Conservation (phyloP, 2,329 filamentous ascomycete species). For the Diaporthe citrichinensis region DNA sequence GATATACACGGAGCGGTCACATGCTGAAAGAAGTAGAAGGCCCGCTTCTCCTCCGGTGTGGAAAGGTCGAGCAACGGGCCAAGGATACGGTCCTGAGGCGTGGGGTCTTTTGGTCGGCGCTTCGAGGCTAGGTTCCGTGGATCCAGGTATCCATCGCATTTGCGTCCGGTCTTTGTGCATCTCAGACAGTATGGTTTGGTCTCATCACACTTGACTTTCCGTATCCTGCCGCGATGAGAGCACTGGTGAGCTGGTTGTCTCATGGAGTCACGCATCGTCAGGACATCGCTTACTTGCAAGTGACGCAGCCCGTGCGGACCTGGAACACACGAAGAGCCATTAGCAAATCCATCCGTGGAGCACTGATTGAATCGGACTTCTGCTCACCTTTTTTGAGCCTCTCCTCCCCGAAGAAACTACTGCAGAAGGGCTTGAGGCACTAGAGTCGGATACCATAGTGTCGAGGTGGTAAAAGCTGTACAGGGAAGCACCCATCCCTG, state of each 20-base stretch:
- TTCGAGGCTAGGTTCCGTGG: conserved; percentile 41
- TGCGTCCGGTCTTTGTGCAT: conserved; percentile 49
- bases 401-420: conserved; percentile 39
- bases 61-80: conserved; percentile 42
- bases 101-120: conserved; percentile 39
- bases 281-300: conserved; percentile 40
- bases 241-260: conserved; percentile 20
- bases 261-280: not conserved
- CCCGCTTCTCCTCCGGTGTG: conserved; percentile 42
- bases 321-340: not conserved
- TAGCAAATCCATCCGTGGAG: not conserved
- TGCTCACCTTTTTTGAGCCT: conserved; percentile 42
- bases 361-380: not conserved
- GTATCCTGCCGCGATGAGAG: conserved; percentile 44
- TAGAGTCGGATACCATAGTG: conserved; percentile 37
- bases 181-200: conserved; percentile 49
- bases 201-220: conserved; percentile 52
- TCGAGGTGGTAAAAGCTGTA: conserved; percentile 40
- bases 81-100: conserved; percentile 42
- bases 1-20: conserved; percentile 41
- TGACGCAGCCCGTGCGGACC: conserved; percentile 40
- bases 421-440: conserved; percentile 38
- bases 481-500: conserved; percentile 30
- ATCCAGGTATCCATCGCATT: conserved; percentile 49
- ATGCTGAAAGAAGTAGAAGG: conserved; percentile 42